These are phyloP conservation scores for Sequoiadendron giganteum DNA, from an alignment of 75 land plant species.

Conservation along the genomic window DNA sequence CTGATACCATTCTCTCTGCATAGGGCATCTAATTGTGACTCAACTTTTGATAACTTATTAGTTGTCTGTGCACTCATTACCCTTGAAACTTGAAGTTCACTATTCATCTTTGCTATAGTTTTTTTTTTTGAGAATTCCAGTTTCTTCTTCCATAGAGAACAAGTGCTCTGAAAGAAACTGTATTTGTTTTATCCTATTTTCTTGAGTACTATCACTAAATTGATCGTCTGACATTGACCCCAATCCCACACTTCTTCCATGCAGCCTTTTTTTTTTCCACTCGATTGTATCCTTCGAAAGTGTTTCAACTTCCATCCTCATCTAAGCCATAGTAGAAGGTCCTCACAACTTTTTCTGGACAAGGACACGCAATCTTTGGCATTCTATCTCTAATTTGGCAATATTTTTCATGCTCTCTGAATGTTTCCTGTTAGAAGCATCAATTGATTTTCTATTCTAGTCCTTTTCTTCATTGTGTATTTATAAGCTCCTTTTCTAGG, in stretches of 20 bases:
- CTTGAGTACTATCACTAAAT: slow-evolving; percentile 7
- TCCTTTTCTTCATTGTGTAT: slow-evolving; percentile 72
- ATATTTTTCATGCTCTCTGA: slow-evolving; percentile 70
- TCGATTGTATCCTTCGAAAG: slow-evolving; percentile 33
- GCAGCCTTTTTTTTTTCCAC: slow-evolving; percentile 27
- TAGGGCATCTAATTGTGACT: slow-evolving; percentile 23
- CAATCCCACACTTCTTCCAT: slow-evolving; percentile 19
- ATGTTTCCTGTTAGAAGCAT: slow-evolving; percentile 61
- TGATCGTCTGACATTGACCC: slow-evolving; percentile 8
- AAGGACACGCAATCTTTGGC: slow-evolving; percentile 63
- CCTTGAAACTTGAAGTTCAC: slow-evolving; percentile 57
- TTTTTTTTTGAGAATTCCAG: slow-evolving; percentile 50
- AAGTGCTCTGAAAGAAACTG: slow-evolving; percentile 44
- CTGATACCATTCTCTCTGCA: slow-evolving; percentile 7
- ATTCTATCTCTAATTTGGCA: slow-evolving; percentile 74
- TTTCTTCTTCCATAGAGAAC: slow-evolving; percentile 58
- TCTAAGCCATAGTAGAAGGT: slow-evolving; percentile 64
- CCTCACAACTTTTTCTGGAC: slow-evolving; percentile 79
- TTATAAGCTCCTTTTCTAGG: slow-evolving; percentile 73
- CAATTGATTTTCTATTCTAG: slow-evolving; percentile 44
- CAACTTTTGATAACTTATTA: slow-evolving; percentile 46
- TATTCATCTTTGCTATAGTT: slow-evolving; percentile 36
- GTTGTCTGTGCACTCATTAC: slow-evolving; percentile 43
- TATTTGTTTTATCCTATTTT: slow-evolving; percentile 23
- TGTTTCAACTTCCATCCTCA: slow-evolving; percentile 74